Evolutionary conservation across 225 moss, liverwort and hornwort species (phyloP).

Genomic region (Pseudisothecium myosuroides): DNA sequence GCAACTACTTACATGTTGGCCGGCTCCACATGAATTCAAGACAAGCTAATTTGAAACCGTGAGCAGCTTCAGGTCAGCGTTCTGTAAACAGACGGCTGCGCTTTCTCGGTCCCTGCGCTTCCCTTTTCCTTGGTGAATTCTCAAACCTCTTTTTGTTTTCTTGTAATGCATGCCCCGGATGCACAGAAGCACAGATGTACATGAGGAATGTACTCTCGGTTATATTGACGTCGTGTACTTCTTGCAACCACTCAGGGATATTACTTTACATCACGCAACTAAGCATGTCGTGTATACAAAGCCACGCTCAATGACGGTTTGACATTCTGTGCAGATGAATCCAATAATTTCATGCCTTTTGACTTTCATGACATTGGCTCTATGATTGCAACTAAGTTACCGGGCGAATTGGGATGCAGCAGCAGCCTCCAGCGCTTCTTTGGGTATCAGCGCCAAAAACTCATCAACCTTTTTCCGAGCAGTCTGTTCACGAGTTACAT

Average conservation of each 20-base stretch:
- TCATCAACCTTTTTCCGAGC: constrained; percentile 56
- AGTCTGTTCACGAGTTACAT: constrained; percentile 31
- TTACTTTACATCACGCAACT: neutral
- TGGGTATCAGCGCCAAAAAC: constrained; percentile 51
- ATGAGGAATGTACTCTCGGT: neutral
- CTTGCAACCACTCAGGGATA: neutral
- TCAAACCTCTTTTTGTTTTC: neutral
- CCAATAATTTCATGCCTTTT: neutral
- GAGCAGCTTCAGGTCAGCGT: neutral
- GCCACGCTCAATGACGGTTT: neutral
- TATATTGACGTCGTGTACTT: neutral
- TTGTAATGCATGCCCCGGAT: neutral
- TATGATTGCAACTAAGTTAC: neutral
- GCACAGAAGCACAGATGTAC: neutral
- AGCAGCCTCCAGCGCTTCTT: constrained; percentile 52
- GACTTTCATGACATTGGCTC: neutral
- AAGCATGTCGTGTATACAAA: neutral
- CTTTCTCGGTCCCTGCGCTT: neutral
- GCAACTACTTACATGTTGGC: neutral
- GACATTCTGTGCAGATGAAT: neutral
- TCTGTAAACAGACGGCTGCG: neutral
- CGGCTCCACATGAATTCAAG: neutral
- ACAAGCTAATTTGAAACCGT: neutral
- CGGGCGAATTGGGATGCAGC: constrained; percentile 41
- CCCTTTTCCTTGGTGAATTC: neutral